Evolutionary conservation across 768 basidiomycete genomes (phyloP), one percentile per base, ranked within the genome.

Genomic region (Baorangia bicolor): DNA sequence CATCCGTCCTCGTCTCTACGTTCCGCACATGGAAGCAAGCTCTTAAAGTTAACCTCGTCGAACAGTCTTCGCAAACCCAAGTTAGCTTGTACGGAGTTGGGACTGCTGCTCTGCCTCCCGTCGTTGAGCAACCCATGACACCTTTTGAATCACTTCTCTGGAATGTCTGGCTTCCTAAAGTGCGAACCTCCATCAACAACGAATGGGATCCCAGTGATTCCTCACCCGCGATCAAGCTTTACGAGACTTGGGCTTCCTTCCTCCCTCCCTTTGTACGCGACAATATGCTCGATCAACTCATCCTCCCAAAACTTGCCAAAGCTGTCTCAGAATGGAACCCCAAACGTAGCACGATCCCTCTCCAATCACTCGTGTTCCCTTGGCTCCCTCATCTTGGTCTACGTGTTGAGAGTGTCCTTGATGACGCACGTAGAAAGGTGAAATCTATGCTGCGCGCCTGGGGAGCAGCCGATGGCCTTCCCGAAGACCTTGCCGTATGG

Each of bases 151-250:
- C 88, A 56, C 77, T 98, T 25, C 72, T 98, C 14, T 98, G 97
- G 95, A 92, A 88, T 60, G 78, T 91, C 11, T 99, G 95, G 97
- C 75, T 99, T 27, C 97, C 97, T 0, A 92, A 85, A 74, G 88
- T 98, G n/a, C 85, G 97, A 27, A 92, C 92, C 0, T 80, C 84
- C 12, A 87, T 98, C 69, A 98, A 98, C 72, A 98, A 99, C 70
- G 89, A 94, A 31, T 99, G 97, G 97, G 75, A 80, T 11, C 86
- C 94, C 3, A 75, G 80, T 49, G 75, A 84, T 37, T 85, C 94
- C 4, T 74, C 82, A 16, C 85, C 90, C 14, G 92, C 87, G 5
- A 83, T 98, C 37, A 84, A 81, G 45, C 75, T 99, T 3, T 91
- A 94, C 65, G 92, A 96, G 72, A 79, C 85, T 0, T 98, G 97